Percentiles rank a stretch among this genome's conserved stretches.
These are phyloP conservation scores for Agroathelia rolfsii DNA, from an alignment of 1,284 basidiomycete species.

Conservation along the genomic window DNA sequence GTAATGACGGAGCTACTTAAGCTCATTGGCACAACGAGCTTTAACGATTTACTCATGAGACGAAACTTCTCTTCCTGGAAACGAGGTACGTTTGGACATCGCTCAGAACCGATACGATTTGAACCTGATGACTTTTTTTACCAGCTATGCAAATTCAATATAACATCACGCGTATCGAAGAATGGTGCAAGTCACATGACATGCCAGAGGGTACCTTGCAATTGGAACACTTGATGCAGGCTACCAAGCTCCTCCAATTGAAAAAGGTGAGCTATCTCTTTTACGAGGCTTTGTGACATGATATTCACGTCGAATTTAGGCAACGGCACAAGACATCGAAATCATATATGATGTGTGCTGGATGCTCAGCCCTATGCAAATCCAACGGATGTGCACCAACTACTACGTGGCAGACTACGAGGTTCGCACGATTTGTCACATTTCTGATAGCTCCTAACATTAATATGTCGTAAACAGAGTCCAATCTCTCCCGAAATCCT, in stretches of 20 bases:
- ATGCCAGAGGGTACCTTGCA: conserved; percentile 99
- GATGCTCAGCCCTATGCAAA: conserved; percentile 99
- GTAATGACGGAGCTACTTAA: conserved; percentile 95
- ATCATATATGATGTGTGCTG: conserved; percentile 99
- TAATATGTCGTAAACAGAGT: conserved; percentile 41
- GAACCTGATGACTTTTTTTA: too few relatives aligned
- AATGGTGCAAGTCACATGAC: conserved; percentile 96
- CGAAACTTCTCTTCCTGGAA: conserved; percentile 99
- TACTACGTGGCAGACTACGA: conserved; percentile 99
- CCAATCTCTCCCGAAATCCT: conserved; percentile 95
- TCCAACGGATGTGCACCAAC: conserved; percentile 96
- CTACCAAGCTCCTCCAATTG: conserved; percentile 94
- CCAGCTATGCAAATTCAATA: conserved; percentile 99
- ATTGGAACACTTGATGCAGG: conserved; percentile 98
- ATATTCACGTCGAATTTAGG: conserved; percentile 36
- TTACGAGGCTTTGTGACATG: conserved; percentile 1
- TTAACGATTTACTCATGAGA: conserved; percentile 98
- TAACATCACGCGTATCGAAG: conserved; percentile 96
- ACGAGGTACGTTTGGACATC: conserved; percentile 64
- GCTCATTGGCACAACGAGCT: conserved; percentile 93
- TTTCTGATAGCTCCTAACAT: conserved; percentile 7
- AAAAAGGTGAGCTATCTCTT: conserved; percentile 69
- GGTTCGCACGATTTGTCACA: conserved; percentile 34
- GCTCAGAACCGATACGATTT: too few relatives aligned
- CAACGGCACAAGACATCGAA: conserved; percentile 88